Percentiles rank a stretch among this genome's conserved stretches.
Conservation (phyloP, 768 basidiomycete species). For the Tulasnella sp. region DNA sequence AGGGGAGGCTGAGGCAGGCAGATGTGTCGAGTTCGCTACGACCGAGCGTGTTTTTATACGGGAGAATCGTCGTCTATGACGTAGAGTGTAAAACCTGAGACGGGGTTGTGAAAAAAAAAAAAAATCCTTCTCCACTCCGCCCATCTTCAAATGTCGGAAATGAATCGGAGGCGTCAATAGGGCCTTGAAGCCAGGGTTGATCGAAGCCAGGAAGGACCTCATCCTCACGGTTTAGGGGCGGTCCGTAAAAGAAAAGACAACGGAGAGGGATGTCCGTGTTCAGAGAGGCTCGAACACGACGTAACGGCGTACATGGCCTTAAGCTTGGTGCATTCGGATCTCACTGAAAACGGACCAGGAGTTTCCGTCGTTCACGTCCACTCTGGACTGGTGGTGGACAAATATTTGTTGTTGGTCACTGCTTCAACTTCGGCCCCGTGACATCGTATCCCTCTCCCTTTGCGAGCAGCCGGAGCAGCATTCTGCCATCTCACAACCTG, state of each 20-base stretch:
- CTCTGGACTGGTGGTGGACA: no score
- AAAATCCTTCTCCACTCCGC: neutral
- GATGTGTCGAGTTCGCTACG: neutral
- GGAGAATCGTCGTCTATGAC: neutral
- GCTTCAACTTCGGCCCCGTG: no score
- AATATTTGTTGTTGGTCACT: no score
- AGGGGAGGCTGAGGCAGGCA: neutral
- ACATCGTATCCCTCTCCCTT: no score
- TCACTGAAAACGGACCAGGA: no score
- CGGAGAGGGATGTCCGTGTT: neutral
- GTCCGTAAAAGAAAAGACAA: neutral
- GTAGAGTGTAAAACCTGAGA: neutral
- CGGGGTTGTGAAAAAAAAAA: neutral
- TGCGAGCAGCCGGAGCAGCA: neutral
- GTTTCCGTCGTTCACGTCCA: no score
- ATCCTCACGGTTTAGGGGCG: neutral
- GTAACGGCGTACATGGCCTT: no score
- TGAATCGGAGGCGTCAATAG: neutral
- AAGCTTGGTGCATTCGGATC: no score
- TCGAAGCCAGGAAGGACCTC: neutral
- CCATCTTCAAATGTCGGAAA: neutral
- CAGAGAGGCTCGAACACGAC: neutral
- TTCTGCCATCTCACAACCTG: no score
- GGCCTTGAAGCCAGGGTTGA: neutral
- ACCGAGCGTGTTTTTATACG: neutral